These are phyloP conservation scores for Wallacemonas sp. DNA, from an alignment of 208 protist genomes.

Conservation along the genomic window DNA sequence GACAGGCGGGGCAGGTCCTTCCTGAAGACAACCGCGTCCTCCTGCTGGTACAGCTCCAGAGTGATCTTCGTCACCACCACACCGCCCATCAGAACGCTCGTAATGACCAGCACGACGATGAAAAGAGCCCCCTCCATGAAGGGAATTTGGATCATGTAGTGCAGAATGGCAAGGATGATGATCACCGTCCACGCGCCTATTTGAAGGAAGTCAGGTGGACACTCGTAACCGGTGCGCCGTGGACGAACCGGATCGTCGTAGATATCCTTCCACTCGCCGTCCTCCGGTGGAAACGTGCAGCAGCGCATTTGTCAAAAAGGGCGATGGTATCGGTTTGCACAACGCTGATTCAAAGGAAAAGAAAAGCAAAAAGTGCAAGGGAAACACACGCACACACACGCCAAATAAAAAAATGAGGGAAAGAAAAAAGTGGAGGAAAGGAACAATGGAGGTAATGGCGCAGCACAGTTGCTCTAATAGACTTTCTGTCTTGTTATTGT, in stretches of 20 bases:
- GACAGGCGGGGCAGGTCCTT: conserved; percentile 53
- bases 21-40: conserved; percentile 72
- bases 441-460: conserved; percentile 21
- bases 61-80: conserved; percentile 56
- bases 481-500: too few species aligned
- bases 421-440: conserved; percentile 7
- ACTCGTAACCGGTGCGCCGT: conserved; percentile 74
- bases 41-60: conserved; percentile 65
- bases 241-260: conserved; percentile 83
- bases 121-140: conserved; percentile 50
- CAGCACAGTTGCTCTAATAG: too few species aligned
- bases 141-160: conserved; percentile 70
- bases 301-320: conserved; percentile 20
- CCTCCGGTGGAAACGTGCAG: conserved; percentile 29
- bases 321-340: neutral
- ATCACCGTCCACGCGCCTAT: conserved; percentile 68
- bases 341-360: conserved; percentile 1
- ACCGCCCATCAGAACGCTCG: conserved; percentile 26
- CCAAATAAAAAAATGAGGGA: neutral
- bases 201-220: conserved; percentile 73
- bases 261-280: conserved; percentile 79
- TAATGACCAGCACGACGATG: conserved; percentile 52
- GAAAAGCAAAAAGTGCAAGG: conserved; percentile 16
- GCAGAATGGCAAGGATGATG: conserved; percentile 37
- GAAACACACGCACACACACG: neutral